Percentiles rank a stretch among this genome's conserved stretches.
These are phyloP conservation scores for Liriodendron chinense DNA, from an alignment of 164 flowering plant species.

Conservation along the genomic window DNA sequence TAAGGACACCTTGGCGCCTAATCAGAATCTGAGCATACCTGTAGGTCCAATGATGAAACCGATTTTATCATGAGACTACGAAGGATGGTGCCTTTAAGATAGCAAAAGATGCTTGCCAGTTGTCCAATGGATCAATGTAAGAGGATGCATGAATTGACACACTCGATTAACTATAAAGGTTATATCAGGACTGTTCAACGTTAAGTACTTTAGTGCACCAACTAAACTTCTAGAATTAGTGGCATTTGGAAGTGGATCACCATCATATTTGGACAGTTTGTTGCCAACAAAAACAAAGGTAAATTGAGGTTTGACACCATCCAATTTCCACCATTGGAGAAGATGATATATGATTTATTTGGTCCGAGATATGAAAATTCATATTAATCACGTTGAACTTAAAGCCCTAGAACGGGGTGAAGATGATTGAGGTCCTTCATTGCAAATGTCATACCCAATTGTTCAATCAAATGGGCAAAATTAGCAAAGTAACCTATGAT, in stretches of 20 bases:
- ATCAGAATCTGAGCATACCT: not conserved
- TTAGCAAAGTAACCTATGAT: too few species aligned
- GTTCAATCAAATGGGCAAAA: too few species aligned
- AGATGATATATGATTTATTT: not conserved
- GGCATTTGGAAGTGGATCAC: not conserved
- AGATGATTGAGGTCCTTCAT: too few species aligned
- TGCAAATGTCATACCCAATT: too few species aligned
- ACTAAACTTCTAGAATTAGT: not conserved
- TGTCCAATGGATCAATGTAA: not conserved
- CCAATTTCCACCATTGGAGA: not conserved
- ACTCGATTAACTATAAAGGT: not conserved
- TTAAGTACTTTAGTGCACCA: not conserved
- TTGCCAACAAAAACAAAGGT: not conserved
- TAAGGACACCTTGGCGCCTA: not conserved
- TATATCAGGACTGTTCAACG: not conserved
- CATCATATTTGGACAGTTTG: not conserved
- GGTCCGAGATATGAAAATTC: not conserved
- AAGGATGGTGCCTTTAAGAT: not conserved
- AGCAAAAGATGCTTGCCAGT: not conserved
- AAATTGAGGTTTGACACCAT: not conserved
- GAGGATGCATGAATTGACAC: not conserved
- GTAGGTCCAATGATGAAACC: not conserved
- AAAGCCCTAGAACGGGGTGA: not conserved
- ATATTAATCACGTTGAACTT: not conserved
- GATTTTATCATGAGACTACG: not conserved